Evolutionary conservation across 2,329 filamentous ascomycete genomes (phyloP).

Genomic region (Chaetomiaceae sp.): DNA sequence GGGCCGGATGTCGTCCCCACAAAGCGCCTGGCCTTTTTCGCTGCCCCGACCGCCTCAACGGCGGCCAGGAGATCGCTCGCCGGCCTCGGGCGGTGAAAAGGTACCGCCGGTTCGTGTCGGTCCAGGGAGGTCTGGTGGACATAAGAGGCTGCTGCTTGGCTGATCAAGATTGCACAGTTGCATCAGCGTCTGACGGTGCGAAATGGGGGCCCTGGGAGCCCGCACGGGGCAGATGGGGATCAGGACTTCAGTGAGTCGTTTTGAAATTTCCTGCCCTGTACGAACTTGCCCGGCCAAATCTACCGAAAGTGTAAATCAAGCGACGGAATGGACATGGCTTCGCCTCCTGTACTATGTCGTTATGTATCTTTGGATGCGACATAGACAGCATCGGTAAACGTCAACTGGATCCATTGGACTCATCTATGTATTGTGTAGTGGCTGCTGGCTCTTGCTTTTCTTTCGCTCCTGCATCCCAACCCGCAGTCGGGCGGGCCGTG

Average conservation of each 20-base stretch:
- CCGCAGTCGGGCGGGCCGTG: too few species aligned
- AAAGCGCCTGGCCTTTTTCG: slow-evolving; percentile 4
- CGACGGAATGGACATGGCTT: neutral
- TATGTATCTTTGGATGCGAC: too few species aligned
- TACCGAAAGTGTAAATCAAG: too few species aligned
- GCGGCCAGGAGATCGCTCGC: neutral
- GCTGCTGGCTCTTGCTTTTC: too few species aligned
- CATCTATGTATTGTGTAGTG: too few species aligned
- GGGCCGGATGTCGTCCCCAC: slow-evolving; percentile 3
- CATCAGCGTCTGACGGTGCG: neutral
- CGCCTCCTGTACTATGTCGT: too few species aligned
- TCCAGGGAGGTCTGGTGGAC: neutral
- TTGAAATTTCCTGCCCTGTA: neutral
- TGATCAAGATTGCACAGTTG: slow-evolving; percentile 15
- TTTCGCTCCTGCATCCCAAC: too few species aligned
- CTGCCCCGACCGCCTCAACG: neutral
- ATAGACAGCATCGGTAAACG: too few species aligned
- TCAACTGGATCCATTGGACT: too few species aligned
- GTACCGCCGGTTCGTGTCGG: neutral
- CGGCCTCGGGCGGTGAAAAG: slow-evolving; percentile 4
- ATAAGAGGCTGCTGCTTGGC: neutral
- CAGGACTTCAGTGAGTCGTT: neutral
- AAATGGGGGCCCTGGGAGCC: too few species aligned
- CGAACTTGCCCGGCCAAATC: too few species aligned
- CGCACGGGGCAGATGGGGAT: neutral